Evolutionary conservation across 179 eudicot species (phyloP), one percentile per base, ranked within the genome.

Genomic region (Spinacia oleracea): DNA sequence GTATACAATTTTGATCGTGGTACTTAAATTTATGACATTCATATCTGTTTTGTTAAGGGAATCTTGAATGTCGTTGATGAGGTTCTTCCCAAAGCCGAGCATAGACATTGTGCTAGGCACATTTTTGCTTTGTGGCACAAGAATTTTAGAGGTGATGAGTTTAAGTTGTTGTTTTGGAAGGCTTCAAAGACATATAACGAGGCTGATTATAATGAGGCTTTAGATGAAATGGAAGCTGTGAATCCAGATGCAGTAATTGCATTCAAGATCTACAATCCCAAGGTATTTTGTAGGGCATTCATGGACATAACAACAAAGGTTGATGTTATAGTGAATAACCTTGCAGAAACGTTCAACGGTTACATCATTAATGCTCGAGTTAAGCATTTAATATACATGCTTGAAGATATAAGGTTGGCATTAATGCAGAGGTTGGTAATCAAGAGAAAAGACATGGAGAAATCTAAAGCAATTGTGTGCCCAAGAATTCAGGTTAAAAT

Each of bases 301-400:
- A 7, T 75, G 10, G 4, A 75, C 0, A 43, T 42, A 1, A 0
- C 5, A 2, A 45, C n/a, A 4, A 62, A 63, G 32, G 40, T 3
- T 62, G 70, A 75, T 75, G 70, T 64, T 1, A 29, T 75, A 0
- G 34, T 64, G 6, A 75, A 31, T 31, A 62, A 75, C 29, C 62
- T 75, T 43, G 55, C 70, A 0, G 78, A 75, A 10, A 72, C 42
- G 0, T 72, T 50, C 7, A 72, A 72, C 34, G 76, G 76, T 2
- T 72, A 72, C 63, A 76, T 76, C 14, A 48, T 76, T 10, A 18
- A 65, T 16, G 71, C 72, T 5, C 48, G 79, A 11, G 12, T 42
- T 11, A 64, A 76, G 25, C 79, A 76, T 18, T 6, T 76, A 10
- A 16, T 76, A 2, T 3, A 64, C 45, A 55, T 73, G 66, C 46